phyloP scores from a whole-genome alignment of 305 asterid species.

The Striga hermonthica region DNA sequence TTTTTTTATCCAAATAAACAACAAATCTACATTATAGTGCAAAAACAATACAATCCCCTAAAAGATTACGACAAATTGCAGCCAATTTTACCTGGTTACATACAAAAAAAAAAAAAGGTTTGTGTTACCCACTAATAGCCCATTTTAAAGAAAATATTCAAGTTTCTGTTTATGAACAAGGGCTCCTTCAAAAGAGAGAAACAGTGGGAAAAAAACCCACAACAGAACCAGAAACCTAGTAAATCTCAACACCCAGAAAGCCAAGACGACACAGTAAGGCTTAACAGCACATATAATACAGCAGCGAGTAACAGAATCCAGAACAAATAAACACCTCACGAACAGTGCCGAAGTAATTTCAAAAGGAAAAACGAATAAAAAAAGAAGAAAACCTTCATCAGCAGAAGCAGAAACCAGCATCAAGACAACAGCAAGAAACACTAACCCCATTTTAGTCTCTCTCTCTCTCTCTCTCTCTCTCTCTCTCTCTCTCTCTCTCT shows the following conservation, averaged over 20 bases:
- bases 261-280: too few species aligned
- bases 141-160: too few species aligned
- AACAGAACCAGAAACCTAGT: too few species aligned
- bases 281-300: background rate
- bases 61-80: too few species aligned
- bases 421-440: slow-evolving; percentile 32
- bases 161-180: too few species aligned
- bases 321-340: background rate
- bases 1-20: background rate
- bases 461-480: too few species aligned
- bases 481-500: too few species aligned
- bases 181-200: background rate
- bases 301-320: background rate
- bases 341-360: background rate
- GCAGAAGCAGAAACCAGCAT: slow-evolving; percentile 36
- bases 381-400: slow-evolving; percentile 27
- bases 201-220: background rate
- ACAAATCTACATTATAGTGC: background rate
- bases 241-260: too few species aligned
- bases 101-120: background rate
- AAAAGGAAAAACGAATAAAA: background rate
- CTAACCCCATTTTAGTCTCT: slow-evolving; percentile 27
- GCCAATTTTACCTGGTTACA: background rate
- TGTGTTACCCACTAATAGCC: too few species aligned
- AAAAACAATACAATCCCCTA: background rate